A percentile compares a stretch with the other conserved stretches of the same genome.
These are phyloP conservation scores for Hypoxylon rickii DNA, from an alignment of 495 filamentous ascomycete genomes.

Conservation along the genomic window DNA sequence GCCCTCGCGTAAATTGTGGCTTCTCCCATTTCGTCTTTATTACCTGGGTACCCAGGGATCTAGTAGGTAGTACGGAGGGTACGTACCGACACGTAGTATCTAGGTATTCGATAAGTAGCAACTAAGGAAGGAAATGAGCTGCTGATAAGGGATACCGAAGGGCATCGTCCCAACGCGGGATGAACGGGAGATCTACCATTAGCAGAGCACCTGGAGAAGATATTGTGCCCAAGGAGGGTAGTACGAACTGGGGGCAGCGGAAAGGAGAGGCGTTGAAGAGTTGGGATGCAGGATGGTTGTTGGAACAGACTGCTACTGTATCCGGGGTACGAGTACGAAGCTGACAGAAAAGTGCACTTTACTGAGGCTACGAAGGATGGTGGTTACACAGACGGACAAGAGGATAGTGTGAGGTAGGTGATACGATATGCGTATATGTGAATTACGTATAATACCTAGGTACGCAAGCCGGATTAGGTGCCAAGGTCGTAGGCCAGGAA, in stretches of 20 bases:
- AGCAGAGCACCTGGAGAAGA: not conserved
- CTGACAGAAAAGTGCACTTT: not conserved
- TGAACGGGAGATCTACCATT: slow-evolving; percentile 8
- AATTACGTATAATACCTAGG: no score
- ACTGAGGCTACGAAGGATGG: not conserved
- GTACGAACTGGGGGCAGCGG: not conserved
- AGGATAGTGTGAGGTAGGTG: not conserved
- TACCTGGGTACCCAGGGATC: not conserved
- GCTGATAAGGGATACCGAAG: slow-evolving; percentile 20
- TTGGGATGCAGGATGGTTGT: not conserved
- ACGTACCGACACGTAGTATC: no score
- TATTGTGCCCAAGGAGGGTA: no score
- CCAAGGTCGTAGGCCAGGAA: not conserved
- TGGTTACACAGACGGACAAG: slow-evolving; percentile 17
- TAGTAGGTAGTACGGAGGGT: not conserved
- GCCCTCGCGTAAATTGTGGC: not conserved
- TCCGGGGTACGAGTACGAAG: not conserved
- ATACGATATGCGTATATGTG: not conserved
- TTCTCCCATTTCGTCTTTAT: not conserved
- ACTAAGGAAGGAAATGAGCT: not conserved
- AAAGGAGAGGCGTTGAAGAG: not conserved
- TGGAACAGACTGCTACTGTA: not conserved
- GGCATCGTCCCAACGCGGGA: slow-evolving; percentile 6
- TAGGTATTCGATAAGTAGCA: not conserved
- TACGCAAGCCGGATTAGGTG: not conserved